These are phyloP conservation scores for Mucuna pruriens DNA, from an alignment of 306 rosid genomes.

Conservation along the genomic window DNA sequence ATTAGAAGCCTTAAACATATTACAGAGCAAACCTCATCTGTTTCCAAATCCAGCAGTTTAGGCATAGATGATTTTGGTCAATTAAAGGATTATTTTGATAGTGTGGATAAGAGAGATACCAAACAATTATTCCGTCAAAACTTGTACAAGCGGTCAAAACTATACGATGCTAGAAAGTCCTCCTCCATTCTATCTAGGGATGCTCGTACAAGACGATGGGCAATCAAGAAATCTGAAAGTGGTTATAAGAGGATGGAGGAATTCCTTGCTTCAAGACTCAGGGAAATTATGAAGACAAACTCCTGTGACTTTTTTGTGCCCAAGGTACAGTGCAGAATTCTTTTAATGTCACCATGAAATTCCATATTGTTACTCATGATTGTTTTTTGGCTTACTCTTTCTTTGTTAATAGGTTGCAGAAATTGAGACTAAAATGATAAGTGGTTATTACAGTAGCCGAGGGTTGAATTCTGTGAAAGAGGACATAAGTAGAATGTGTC, in stretches of 20 bases:
- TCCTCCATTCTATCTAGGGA: conserved; percentile 98
- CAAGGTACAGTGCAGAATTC: conserved; percentile 62
- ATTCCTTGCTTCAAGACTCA: conserved; percentile 81
- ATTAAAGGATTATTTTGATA: conserved; percentile 87
- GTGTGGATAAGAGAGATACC: conserved; percentile 93
- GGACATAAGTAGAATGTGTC: conserved; percentile 94
- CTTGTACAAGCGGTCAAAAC: conserved; percentile 92
- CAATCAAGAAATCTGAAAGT: conserved; percentile 93
- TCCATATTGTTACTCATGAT: conserved; percentile 9
- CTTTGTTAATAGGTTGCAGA: conserved; percentile 77
- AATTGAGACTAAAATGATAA: conserved; percentile 85
- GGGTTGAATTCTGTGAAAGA: conserved; percentile 91
- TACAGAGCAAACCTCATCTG: conserved; percentile 60
- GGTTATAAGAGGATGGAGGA: conserved; percentile 95
- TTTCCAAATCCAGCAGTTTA: conserved; percentile 63
- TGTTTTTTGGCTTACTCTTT: conserved; percentile 23
- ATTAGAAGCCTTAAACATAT: conserved; percentile 74
- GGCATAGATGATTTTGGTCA: conserved; percentile 89
- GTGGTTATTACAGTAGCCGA: conserved; percentile 82
- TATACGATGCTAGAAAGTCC: conserved; percentile 94
- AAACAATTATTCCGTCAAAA: conserved; percentile 83
- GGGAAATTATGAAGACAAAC: conserved; percentile 90
- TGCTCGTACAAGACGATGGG: conserved; percentile 96
- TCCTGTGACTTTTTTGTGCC: conserved; percentile 83
- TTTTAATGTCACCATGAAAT: conserved; percentile 6